These are phyloP conservation scores for Herpetomonas samuelpessoai DNA, from an alignment of 208 protist genomes.

Conservation along the genomic window DNA sequence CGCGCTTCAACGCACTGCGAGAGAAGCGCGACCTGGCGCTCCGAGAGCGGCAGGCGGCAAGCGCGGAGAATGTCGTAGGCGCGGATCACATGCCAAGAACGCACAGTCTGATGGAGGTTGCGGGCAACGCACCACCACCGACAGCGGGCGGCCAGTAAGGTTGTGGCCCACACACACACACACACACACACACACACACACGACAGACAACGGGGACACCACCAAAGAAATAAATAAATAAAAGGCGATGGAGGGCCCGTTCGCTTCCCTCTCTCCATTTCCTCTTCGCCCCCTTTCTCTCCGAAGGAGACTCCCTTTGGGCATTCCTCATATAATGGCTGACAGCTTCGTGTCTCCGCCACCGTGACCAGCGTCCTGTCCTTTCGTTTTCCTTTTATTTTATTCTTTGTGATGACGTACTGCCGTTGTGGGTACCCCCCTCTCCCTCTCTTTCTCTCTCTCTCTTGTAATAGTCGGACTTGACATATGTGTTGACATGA, in stretches of 20 bases:
- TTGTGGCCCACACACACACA: constrained; percentile 11
- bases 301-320: no score
- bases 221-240: no score
- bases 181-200: constrained; percentile 4
- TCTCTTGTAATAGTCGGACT: constrained; percentile 2
- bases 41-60: constrained; percentile 43
- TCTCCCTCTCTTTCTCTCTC: constrained; percentile 8
- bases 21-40: constrained; percentile 44
- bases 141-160: not conserved
- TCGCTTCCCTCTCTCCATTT: not conserved
- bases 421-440: not conserved
- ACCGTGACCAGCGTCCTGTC: no score
- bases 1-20: constrained; percentile 61
- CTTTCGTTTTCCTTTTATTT: not conserved
- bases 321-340: no score
- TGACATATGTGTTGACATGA: constrained; percentile 1
- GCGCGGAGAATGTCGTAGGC: constrained; percentile 44
- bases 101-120: constrained; percentile 81
- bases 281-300: not conserved
- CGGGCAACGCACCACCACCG: constrained; percentile 34
- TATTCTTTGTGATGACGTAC: not conserved
- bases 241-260: no score
- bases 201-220: not conserved
- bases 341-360: no score
- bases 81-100: constrained; percentile 76